phyloP scores from a whole-genome alignment of 192 early-diverging fungal species.

The Gorgonomyces haynaldii region DNA sequence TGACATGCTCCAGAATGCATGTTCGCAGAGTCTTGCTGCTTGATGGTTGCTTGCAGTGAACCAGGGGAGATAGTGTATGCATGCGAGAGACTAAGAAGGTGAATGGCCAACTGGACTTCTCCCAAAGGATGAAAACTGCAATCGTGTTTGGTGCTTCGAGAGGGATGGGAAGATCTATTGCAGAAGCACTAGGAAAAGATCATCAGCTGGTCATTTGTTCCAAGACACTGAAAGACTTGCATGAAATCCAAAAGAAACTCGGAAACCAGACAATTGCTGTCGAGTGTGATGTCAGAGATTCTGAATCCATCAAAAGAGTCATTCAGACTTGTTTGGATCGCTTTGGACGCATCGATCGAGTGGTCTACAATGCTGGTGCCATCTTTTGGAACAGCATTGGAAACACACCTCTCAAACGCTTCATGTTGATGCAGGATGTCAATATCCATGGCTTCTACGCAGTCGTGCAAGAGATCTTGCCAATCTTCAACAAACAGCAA shows the following conservation, averaged over 20 bases:
- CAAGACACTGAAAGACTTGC: too few species aligned
- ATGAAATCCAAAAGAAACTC: conserved; percentile 16
- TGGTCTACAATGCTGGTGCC: conserved; percentile 27
- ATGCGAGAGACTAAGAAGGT: too few species aligned
- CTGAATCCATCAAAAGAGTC: not conserved
- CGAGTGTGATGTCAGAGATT: conserved; percentile 2
- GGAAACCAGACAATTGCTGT: not conserved
- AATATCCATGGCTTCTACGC: conserved; percentile 15
- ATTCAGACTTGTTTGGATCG: not conserved
- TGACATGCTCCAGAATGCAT: too few species aligned
- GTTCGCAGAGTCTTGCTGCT: too few species aligned
- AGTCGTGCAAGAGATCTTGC: conserved; percentile 10
- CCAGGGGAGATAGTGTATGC: too few species aligned
- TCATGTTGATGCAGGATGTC: conserved; percentile 14
- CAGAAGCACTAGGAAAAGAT: not conserved
- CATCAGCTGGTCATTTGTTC: too few species aligned
- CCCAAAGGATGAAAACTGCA: too few species aligned
- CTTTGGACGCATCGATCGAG: conserved; percentile 16
- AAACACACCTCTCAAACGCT: conserved; percentile 16
- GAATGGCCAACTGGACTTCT: too few species aligned
- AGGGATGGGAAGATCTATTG: conserved; percentile 4
- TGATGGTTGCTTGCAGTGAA: too few species aligned
- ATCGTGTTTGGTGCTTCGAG: conserved; percentile 11
- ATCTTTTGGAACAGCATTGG: conserved; percentile 17
- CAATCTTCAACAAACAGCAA: conserved; percentile 11